Conservation (phyloP, 352 stramenopile genomes). For the Globisporangium sylvaticum region DNA sequence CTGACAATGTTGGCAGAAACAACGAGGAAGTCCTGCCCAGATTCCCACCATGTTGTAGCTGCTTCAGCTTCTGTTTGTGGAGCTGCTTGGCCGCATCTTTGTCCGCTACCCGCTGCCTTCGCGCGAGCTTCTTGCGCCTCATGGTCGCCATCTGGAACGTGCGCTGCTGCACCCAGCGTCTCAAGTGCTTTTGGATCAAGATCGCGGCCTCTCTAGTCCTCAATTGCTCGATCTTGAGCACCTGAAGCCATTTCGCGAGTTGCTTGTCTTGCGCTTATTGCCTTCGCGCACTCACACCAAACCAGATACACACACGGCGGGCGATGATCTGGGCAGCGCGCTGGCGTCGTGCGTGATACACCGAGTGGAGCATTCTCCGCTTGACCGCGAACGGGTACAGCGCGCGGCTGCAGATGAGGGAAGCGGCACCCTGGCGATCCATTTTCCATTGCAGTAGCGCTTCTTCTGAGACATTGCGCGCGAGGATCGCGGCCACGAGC, state of each 20-base stretch:
- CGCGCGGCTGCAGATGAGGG: conserved; percentile 33
- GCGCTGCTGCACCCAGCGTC: conserved; percentile 43
- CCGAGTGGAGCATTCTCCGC: conserved; percentile 24
- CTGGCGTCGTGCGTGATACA: conserved; percentile 20
- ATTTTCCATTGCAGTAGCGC: conserved; percentile 42
- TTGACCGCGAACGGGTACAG: conserved; percentile 45
- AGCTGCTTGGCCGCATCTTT: conserved; percentile 17
- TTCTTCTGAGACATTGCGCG: conserved; percentile 34
- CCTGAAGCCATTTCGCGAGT: conserved; percentile 23
- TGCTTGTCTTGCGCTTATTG: conserved; percentile 16
- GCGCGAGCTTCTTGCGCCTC: conserved; percentile 28
- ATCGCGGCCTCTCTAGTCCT: conserved; percentile 19
- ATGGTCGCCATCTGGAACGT: conserved; percentile 29
- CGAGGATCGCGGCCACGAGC: conserved; percentile 28
- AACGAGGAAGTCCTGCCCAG: background rate
- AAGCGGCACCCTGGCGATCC: conserved; percentile 39
- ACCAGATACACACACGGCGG: conserved; percentile 22
- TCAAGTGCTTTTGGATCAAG: conserved; percentile 45
- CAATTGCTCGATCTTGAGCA: conserved; percentile 24
- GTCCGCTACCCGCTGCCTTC: conserved; percentile 19
- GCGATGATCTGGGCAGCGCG: conserved; percentile 21
- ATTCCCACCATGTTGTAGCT: background rate
- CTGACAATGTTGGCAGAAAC: background rate
- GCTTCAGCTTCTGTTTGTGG: background rate
- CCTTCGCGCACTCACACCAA: conserved; percentile 5